Conservation (phyloP, 2,329 filamentous ascomycete species). For the Pseudogymnoascus sp. region DNA sequence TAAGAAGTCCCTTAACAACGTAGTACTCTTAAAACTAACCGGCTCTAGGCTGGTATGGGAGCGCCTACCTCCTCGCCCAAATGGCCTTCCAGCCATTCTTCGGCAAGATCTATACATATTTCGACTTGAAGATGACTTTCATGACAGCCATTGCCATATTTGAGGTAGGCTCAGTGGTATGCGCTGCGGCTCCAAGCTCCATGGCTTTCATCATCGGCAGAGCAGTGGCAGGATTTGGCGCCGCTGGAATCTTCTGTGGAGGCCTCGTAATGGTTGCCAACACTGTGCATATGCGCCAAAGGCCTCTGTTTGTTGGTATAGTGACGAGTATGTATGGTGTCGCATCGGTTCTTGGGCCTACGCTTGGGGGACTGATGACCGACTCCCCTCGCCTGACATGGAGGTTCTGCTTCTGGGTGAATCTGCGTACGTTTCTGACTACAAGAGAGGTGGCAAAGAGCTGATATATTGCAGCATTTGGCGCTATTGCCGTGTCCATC, state of each 20-base stretch:
- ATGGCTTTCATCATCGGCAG: conserved; percentile 26
- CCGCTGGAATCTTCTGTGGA: conserved; percentile 26
- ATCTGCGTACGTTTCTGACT: conserved; percentile 14
- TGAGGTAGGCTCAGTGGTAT: conserved; percentile 26
- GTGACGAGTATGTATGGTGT: conserved; percentile 21
- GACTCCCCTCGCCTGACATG: conserved; percentile 24
- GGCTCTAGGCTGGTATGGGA: conserved; percentile 30
- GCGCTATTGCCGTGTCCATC: conserved; percentile 6
- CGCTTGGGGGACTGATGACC: conserved; percentile 34
- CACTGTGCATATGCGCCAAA: conserved; percentile 19
- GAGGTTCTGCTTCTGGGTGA: conserved; percentile 28
- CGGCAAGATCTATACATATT: conserved; percentile 24
- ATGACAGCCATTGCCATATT: conserved; percentile 23
- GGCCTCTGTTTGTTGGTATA: conserved; percentile 18
- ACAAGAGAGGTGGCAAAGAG: not conserved
- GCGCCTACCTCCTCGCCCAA: conserved; percentile 28
- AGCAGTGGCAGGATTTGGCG: conserved; percentile 25
- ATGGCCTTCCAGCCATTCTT: conserved; percentile 20
- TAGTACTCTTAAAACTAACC: not conserved
- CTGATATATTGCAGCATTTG: conserved; percentile 15
- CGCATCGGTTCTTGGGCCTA: conserved; percentile 23
- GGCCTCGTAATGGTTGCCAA: conserved; percentile 24
- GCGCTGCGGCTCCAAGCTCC: conserved; percentile 23
- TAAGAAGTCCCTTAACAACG: not conserved
- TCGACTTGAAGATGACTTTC: conserved; percentile 23